Conservation (phyloP, 176 grass and related monocot genomes). For the Neostapfia colusana region DNA sequence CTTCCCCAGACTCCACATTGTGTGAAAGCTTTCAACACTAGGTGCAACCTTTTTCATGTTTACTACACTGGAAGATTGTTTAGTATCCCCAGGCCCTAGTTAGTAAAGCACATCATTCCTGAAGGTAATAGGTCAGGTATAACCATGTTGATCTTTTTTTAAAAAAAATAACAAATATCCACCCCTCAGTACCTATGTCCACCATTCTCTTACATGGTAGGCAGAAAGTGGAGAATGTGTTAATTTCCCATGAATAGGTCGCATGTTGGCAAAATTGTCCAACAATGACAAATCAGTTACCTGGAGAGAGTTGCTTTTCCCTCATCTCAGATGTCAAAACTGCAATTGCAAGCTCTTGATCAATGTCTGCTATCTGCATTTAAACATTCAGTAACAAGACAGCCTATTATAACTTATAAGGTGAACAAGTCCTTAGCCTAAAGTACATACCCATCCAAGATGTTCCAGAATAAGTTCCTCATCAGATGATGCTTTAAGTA, state of each 20-base stretch:
- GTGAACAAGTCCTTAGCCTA: slow-evolving; percentile 1
- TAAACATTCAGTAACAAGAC: slow-evolving; percentile 35
- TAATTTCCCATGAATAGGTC: slow-evolving; percentile 3
- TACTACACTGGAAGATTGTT: slow-evolving; percentile 8
- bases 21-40: too few relatives aligned
- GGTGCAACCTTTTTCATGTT: too few relatives aligned
- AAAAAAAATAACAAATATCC: not conserved
- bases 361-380: slow-evolving; percentile 74
- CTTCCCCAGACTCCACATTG: too few relatives aligned
- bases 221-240: slow-evolving; percentile 16
- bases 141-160: not conserved
- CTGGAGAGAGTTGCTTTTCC: slow-evolving; percentile 73
- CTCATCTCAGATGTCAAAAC: slow-evolving; percentile 88
- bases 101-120: slow-evolving; percentile 20
- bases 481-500: slow-evolving; percentile 82
- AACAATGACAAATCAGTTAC: slow-evolving; percentile 50
- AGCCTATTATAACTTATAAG: not conserved
- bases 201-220: not conserved
- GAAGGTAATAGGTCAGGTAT: not conserved
- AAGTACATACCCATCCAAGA: slow-evolving; percentile 89
- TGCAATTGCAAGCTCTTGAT: slow-evolving; percentile 74
- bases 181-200: not conserved
- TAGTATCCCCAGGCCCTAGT: not conserved
- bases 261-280: slow-evolving; percentile 19
- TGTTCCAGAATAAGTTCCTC: slow-evolving; percentile 88